Percentiles rank a stretch among this genome's conserved stretches.
Evolutionary conservation across 2,329 filamentous ascomycete genomes (phyloP).

Genomic region (Pseudonectria foliicola): DNA sequence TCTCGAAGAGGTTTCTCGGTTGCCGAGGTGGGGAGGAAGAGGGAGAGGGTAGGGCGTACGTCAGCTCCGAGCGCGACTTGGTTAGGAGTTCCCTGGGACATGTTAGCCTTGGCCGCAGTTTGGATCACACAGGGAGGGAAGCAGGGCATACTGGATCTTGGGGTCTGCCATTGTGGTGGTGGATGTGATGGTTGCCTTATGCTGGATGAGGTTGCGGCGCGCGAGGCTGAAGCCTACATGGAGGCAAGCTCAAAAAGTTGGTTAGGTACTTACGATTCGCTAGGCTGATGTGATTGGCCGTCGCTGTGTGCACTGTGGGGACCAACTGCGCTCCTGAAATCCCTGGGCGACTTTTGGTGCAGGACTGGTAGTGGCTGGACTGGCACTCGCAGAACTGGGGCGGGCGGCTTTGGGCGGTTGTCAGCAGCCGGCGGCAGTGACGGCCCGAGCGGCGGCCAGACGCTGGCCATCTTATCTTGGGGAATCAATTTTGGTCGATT

Average conservation of each 20-base stretch:
- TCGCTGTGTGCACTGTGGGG: neutral
- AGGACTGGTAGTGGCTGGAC: too few species aligned
- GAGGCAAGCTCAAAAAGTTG: conserved; percentile 29
- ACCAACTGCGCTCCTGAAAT: too few species aligned
- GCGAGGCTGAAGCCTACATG: conserved; percentile 29
- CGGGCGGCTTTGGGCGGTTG: too few species aligned
- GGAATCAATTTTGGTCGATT: conserved; percentile 21
- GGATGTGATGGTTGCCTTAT: conserved; percentile 7
- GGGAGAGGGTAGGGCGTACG: conserved; percentile 48
- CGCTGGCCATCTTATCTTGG: too few species aligned
- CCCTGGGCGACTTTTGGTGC: too few species aligned
- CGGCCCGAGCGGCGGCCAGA: too few species aligned
- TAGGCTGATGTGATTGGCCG: conserved; percentile 21
- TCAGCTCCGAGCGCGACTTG: conserved; percentile 85
- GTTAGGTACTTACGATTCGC: conserved; percentile 8
- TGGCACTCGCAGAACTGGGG: too few species aligned
- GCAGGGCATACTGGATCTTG: conserved; percentile 60
- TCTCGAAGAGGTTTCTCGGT: conserved; percentile 9
- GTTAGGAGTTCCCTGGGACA: conserved; percentile 68
- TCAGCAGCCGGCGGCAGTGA: conserved; percentile 4
- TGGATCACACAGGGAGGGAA: neutral
- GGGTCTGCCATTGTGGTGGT: conserved; percentile 53
- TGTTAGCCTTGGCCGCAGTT: conserved; percentile 26
- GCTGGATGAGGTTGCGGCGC: conserved; percentile 18
- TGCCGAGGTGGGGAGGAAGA: conserved; percentile 6